Percentiles rank a stretch among this genome's conserved stretches.
Evolutionary conservation across 768 basidiomycete species (phyloP).

Genomic region (Pulveroboletus sp.): DNA sequence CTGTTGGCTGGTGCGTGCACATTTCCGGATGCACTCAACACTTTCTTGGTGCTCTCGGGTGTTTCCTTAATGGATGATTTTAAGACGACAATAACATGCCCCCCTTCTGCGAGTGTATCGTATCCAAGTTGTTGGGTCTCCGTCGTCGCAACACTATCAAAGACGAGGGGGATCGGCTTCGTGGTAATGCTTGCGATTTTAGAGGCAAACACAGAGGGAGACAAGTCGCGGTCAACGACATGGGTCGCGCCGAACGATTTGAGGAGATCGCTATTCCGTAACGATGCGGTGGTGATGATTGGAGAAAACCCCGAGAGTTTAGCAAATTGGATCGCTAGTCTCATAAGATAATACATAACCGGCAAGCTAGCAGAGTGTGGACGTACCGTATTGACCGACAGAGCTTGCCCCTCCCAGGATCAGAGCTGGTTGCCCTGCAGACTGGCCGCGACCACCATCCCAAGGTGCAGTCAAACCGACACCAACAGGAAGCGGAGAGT

Average conservation of each 20-base stretch:
- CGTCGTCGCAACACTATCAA: conserved; percentile 30
- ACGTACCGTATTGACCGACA: conserved; percentile 36
- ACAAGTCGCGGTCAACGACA: conserved; percentile 32
- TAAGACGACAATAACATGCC: conserved; percentile 19
- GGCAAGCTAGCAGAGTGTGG: neutral
- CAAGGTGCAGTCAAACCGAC: conserved; percentile 27
- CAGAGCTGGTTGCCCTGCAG: conserved; percentile 30
- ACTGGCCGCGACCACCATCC: conserved; percentile 26
- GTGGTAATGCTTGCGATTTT: conserved; percentile 4
- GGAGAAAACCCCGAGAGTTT: conserved; percentile 32
- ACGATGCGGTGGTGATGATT: conserved; percentile 39
- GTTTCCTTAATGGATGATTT: neutral
- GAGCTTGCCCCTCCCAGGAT: conserved; percentile 37
- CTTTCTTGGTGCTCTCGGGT: neutral
- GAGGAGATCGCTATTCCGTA: conserved; percentile 28
- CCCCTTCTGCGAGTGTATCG: conserved; percentile 29
- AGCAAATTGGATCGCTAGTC: conserved; percentile 31
- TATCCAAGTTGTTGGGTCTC: conserved; percentile 34
- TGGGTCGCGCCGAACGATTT: conserved; percentile 36
- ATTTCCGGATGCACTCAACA: neutral
- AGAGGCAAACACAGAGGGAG: conserved; percentile 2
- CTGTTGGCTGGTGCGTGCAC: conserved; percentile 6
- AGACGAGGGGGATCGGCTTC: conserved; percentile 8
- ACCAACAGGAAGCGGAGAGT: conserved; percentile 21
- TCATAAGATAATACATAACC: neutral